phyloP scores from a whole-genome alignment of 768 basidiomycete genomes.

The Lactarius tabidus region DNA sequence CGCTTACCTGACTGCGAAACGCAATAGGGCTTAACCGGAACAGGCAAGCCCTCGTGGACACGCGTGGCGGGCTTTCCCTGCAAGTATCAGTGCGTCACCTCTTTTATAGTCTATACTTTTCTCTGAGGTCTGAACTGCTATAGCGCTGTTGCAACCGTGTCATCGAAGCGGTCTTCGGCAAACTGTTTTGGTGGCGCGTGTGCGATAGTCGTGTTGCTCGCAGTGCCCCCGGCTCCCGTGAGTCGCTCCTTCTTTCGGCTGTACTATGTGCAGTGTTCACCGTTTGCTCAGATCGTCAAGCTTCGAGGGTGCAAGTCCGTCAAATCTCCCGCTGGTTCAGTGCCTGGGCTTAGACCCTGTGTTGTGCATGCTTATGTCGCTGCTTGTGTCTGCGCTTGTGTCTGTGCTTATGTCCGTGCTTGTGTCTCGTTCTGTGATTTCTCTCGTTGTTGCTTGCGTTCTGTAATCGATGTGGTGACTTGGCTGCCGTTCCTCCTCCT shows the following conservation, averaged over 20 bases:
- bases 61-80: not conserved
- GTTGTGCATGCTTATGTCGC: not conserved
- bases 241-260: not conserved
- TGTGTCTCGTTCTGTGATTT: not conserved
- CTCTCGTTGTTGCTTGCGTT: not conserved
- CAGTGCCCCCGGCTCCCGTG: conserved; percentile 6
- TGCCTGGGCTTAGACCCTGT: not conserved
- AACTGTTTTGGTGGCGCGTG: conserved; percentile 1
- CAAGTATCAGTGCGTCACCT: conserved; percentile 14
- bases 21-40: not conserved
- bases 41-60: conserved; percentile 1
- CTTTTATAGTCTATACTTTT: not conserved
- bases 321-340: not conserved
- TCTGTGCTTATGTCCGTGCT: not conserved
- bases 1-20: not conserved
- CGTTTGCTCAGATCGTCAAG: not conserved
- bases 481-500: not conserved
- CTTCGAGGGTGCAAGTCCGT: conserved; percentile 8
- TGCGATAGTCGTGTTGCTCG: conserved; percentile 10
- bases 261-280: not conserved
- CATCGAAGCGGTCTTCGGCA: conserved; percentile 10
- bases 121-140: not conserved
- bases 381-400: not conserved
- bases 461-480: not conserved
- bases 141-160: conserved; percentile 12